Conservation (phyloP, 2,329 filamentous ascomycete species). For the Sporothrix humicola region DNA sequence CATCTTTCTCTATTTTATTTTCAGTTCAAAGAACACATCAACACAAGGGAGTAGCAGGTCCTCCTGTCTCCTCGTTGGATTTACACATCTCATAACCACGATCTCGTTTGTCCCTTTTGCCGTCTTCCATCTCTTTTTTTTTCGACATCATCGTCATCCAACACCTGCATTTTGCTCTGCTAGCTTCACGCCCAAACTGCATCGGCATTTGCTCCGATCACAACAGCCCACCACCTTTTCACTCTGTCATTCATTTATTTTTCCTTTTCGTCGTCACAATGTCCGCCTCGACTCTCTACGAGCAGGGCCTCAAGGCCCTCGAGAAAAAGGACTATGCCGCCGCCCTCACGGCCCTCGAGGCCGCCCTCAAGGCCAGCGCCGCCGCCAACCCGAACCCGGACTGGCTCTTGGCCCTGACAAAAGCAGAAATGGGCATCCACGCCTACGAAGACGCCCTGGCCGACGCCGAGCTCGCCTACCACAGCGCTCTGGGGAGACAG, state of each 20-base stretch:
- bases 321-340: slow-evolving; percentile 66
- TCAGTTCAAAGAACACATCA: not conserved
- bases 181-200: no score
- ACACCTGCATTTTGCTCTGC: no score
- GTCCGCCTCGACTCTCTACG: slow-evolving; percentile 56
- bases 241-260: no score
- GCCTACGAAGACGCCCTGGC: slow-evolving; percentile 76
- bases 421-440: slow-evolving; percentile 48
- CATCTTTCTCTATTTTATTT: not conserved
- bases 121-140: no score
- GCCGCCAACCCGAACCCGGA: slow-evolving; percentile 59
- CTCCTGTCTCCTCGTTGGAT: no score
- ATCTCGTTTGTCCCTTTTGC: no score
- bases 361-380: slow-evolving; percentile 67
- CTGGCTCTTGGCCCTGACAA: slow-evolving; percentile 83
- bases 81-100: no score
- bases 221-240: no score
- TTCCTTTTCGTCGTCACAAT: slow-evolving; percentile 47
- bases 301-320: slow-evolving; percentile 69
- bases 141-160: no score
- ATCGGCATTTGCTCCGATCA: no score
- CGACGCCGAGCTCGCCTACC: slow-evolving; percentile 71
- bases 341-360: slow-evolving; percentile 71
- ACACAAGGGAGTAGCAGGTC: no score
- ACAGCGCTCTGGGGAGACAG: slow-evolving; percentile 67